These are phyloP conservation scores for Oropetium thomaeum DNA, from an alignment of 176 grass and related monocot genomes.

Conservation along the genomic window DNA sequence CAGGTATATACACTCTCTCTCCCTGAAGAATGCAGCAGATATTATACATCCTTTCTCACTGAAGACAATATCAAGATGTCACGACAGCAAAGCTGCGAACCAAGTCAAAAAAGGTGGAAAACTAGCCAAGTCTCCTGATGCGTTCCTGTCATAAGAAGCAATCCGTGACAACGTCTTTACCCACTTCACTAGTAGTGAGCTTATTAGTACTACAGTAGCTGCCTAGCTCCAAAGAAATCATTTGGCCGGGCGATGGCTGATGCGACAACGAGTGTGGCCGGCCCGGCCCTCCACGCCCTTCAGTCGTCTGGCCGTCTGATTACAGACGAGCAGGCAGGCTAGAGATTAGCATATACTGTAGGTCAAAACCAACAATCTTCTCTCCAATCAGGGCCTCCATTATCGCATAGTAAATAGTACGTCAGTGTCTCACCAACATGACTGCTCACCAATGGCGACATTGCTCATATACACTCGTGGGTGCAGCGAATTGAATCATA, in stretches of 20 bases:
- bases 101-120: background rate
- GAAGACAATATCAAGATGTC: background rate
- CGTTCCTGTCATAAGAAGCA: background rate
- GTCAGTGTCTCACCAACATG: too few relatives aligned
- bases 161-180: background rate
- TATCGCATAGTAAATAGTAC: too few relatives aligned
- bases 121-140: background rate
- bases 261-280: background rate
- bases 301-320: too few relatives aligned
- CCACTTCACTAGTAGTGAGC: background rate
- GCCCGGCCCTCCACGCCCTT: too few relatives aligned
- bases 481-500: background rate
- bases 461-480: background rate
- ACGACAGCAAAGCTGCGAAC: background rate
- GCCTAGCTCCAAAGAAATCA: background rate
- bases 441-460: background rate
- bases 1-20: background rate
- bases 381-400: background rate
- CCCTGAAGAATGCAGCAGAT: conserved; percentile 12
- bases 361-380: background rate
- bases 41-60: background rate
- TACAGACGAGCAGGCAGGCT: too few relatives aligned
- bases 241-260: background rate
- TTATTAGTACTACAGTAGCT: too few relatives aligned
- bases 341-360: background rate